Conservation (phyloP, 768 basidiomycete species). For the Xerocomus brunneocitrinus region DNA sequence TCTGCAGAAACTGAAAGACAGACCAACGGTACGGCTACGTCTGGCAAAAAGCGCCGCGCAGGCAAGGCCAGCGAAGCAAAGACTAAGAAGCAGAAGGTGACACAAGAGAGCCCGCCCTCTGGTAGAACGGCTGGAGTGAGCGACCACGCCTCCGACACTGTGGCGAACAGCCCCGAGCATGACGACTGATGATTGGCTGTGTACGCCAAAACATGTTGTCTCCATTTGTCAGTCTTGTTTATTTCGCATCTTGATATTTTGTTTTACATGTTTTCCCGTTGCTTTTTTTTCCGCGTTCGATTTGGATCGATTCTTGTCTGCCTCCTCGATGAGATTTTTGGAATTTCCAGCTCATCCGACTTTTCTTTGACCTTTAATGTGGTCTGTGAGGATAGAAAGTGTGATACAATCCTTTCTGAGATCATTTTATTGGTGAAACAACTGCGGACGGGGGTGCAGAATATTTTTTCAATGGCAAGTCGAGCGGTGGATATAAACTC, state of each 20-base stretch:
- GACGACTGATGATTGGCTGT: slow-evolving; percentile 18
- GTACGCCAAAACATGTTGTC: not conserved
- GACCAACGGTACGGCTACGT: slow-evolving; percentile 12
- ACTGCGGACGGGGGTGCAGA: slow-evolving; percentile 16
- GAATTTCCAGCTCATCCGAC: slow-evolving; percentile 17
- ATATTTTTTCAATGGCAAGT: slow-evolving; percentile 18
- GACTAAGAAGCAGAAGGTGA: slow-evolving; percentile 31
- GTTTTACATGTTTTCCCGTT: slow-evolving; percentile 7
- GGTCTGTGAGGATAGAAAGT: slow-evolving; percentile 16
- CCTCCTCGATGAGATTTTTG: slow-evolving; percentile 17
- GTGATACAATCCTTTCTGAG: slow-evolving; percentile 15
- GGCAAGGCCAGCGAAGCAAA: slow-evolving; percentile 29
- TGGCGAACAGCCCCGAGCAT: slow-evolving; percentile 21
- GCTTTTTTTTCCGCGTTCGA: slow-evolving; percentile 7
- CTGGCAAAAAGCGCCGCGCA: slow-evolving; percentile 28
- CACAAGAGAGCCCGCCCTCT: slow-evolving; percentile 17
- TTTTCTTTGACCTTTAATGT: slow-evolving; percentile 31
- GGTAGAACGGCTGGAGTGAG: slow-evolving; percentile 25
- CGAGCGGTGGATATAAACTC: not conserved
- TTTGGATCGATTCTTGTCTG: slow-evolving; percentile 26
- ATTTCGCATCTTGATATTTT: slow-evolving; percentile 9
- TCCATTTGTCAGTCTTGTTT: slow-evolving; percentile 1
- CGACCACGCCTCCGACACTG: slow-evolving; percentile 26
- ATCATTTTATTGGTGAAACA: slow-evolving; percentile 33
- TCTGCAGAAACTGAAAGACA: slow-evolving; percentile 16